Evolutionary conservation across 176 grass and related monocot species (phyloP), one percentile per base, ranked within the genome.

Genomic region (Urochloa ruziziensis): DNA sequence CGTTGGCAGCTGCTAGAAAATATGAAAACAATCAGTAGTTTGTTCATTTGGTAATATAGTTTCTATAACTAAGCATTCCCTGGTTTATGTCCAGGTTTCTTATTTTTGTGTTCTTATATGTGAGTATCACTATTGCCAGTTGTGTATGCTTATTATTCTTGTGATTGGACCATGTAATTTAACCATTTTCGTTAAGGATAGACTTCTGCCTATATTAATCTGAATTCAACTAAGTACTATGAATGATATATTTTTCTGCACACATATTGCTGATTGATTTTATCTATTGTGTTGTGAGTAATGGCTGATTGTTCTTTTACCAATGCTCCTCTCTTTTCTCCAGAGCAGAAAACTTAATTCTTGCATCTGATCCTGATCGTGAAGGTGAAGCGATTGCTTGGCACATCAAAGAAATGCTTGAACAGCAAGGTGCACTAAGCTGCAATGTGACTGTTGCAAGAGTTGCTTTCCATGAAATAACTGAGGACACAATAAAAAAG

Each of bases 291-390:
- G 29, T 60, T 75, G n/a, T 62, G 37, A 70, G 60, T 77, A 67
- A 49, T 46, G 74, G 34, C 64, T 82, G 57, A 64, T 66, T 77
- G 12, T 61, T 76, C 78, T 68, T 16, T 79, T 61, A 51, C 51
- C n/a, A 61, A n/a, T 82, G 23, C 29, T 47, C 7, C 21, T 67
- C 51, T 71, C 61, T 83, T 74, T 76, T 81, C 4, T 68, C 81
- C 83, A 98, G 96, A 88, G 91, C 96, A 86, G 85, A 95, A 88
- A 91, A 94, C 70, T 86, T 98, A 70, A 95, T 98, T 86, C 87
- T 98, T 84, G 96, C 96, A 79, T 98, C 96, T 65, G 96, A 98
- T 93, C 96, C 96, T 82, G 96, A 98, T 39, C 93, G 96, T 89
- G 93, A 98, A 90, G 96, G 96, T 77, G 96, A 98, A 88, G 96